A percentile compares a stretch with the other conserved stretches of the same genome.
Conservation (phyloP, 176 grass and related monocot species). For the Poa pratensis region DNA sequence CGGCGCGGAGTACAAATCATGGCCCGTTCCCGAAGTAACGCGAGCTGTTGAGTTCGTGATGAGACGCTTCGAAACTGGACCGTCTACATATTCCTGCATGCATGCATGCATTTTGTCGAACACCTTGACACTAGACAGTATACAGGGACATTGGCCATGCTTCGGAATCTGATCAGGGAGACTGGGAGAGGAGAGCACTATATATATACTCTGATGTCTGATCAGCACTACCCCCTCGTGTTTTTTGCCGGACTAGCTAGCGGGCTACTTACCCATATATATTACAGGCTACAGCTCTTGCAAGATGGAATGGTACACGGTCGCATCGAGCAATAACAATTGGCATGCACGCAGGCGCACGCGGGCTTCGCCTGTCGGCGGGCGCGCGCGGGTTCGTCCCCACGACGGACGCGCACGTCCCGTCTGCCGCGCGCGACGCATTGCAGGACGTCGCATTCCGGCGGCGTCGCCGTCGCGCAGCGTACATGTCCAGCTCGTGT, state of each 20-base stretch:
- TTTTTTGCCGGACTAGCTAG: too few species aligned
- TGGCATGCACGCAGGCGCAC: background rate
- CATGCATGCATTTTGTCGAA: background rate
- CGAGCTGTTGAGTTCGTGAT: background rate
- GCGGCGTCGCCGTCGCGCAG: conserved; percentile 13
- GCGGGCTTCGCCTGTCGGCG: background rate
- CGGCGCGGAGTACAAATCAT: background rate
- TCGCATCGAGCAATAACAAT: background rate
- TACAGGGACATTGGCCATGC: too few species aligned
- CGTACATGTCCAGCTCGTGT: conserved; percentile 19
- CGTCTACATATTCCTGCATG: background rate
- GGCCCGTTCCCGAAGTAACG: background rate
- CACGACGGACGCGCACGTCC: conserved; percentile 32
- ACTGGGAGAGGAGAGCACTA: too few species aligned
- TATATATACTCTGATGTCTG: too few species aligned
- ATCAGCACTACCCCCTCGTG: too few species aligned
- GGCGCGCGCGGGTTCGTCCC: background rate
- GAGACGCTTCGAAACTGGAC: background rate
- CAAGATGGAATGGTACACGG: background rate
- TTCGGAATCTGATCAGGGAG: too few species aligned
- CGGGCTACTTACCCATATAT: too few species aligned
- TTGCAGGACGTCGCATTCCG: background rate
- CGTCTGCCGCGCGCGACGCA: background rate
- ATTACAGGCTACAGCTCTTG: background rate
- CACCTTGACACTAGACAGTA: background rate